phyloP scores from a whole-genome alignment of 192 early-diverging fungal species.

The Coemansia nantahalensis region DNA sequence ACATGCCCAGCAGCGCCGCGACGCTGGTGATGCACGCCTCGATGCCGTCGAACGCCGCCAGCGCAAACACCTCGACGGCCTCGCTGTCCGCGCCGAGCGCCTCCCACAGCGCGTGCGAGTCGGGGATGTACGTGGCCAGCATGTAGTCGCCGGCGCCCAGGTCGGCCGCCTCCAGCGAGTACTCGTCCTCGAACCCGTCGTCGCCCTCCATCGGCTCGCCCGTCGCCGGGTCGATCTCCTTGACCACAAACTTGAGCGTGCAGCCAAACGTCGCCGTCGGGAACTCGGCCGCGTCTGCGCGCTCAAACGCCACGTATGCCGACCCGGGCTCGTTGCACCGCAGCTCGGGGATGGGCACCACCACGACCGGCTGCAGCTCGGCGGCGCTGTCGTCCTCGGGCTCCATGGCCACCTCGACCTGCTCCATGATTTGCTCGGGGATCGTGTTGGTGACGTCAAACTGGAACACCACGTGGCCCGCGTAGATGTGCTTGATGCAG shows the following conservation, averaged over 20 bases:
- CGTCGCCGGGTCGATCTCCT: constrained; percentile 94
- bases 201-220: constrained; percentile 80
- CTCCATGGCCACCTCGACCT: constrained; percentile 84
- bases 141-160: constrained; percentile 86
- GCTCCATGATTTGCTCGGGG: constrained; percentile 88
- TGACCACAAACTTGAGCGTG: constrained; percentile 85
- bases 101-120: constrained; percentile 82
- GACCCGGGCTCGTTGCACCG: constrained; percentile 71
- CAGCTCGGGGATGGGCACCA: constrained; percentile 73
- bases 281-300: constrained; percentile 46
- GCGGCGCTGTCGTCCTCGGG: constrained; percentile 59
- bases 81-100: constrained; percentile 67
- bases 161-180: constrained; percentile 85
- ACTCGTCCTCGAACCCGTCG: constrained; percentile 95
- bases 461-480: constrained; percentile 90
- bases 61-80: constrained; percentile 82
- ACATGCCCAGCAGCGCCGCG: constrained; percentile 84
- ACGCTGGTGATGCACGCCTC: constrained; percentile 52
- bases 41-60: constrained; percentile 65
- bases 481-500: constrained; percentile 93
- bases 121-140: constrained; percentile 76
- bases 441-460: constrained; percentile 95
- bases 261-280: constrained; percentile 67
- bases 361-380: constrained; percentile 60
- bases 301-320: constrained; percentile 86